Conservation (phyloP, 1,139 yeast species). For the Zygoascus meyerae region DNA sequence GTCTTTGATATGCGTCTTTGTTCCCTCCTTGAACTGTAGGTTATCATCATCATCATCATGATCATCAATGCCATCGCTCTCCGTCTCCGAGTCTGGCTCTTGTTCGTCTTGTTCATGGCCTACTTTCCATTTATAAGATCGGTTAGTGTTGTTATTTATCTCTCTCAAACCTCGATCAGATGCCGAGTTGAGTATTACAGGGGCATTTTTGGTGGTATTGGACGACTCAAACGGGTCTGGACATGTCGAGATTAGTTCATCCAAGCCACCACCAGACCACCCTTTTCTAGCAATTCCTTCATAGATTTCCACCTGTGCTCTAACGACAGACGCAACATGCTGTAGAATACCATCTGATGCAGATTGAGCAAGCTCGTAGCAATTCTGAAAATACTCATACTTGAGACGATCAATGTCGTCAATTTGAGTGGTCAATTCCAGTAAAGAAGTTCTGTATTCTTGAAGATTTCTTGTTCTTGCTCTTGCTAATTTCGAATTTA, state of each 20-base stretch:
- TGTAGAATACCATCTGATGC: slow-evolving; percentile 50
- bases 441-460: slow-evolving; percentile 54
- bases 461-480: slow-evolving; percentile 6
- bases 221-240: slow-evolving; percentile 37
- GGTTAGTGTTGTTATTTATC: no score
- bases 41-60: slow-evolving; percentile 17
- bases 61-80: slow-evolving; percentile 30
- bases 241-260: slow-evolving; percentile 46
- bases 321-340: slow-evolving; percentile 57
- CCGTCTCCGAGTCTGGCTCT: slow-evolving; percentile 44
- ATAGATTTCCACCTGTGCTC: slow-evolving; percentile 75
- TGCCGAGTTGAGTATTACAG: neutral
- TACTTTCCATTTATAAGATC: no score
- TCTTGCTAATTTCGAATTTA: slow-evolving; percentile 49
- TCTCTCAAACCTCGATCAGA: no score
- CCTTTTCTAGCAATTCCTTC: slow-evolving; percentile 81
- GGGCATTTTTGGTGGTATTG: slow-evolving; percentile 13
- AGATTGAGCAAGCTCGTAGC: slow-evolving; percentile 55
- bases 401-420: slow-evolving; percentile 74
- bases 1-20: no score
- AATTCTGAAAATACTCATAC: slow-evolving; percentile 61
- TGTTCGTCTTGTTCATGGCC: slow-evolving; percentile 29
- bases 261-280: slow-evolving; percentile 82
- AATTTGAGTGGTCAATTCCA: slow-evolving; percentile 63
- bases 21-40: neutral